These are phyloP conservation scores for Aspergillus sp. DNA, from an alignment of 2,329 filamentous ascomycete species.

Conservation along the genomic window DNA sequence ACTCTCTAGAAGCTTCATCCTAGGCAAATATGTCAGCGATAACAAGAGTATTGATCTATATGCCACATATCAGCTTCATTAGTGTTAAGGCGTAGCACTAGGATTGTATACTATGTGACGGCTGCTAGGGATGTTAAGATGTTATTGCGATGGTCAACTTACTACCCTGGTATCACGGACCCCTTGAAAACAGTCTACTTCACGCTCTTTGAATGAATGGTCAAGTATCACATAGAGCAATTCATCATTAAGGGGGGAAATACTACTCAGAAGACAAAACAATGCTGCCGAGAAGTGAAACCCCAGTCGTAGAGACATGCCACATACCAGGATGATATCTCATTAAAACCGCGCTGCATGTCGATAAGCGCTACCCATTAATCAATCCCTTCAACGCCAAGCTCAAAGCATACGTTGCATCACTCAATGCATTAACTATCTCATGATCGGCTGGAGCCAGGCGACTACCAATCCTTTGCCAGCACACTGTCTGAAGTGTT, in stretches of 20 bases:
- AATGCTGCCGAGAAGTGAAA: not conserved
- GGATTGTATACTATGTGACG: constrained; percentile 59
- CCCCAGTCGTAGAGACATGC: not conserved
- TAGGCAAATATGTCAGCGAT: constrained; percentile 19
- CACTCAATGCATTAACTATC: not conserved
- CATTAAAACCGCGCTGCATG: not conserved
- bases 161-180: constrained; percentile 8
- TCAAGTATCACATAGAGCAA: not conserved
- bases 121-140: not conserved
- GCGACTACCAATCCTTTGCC: constrained; percentile 23
- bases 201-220: not conserved
- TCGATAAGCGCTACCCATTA: not conserved
- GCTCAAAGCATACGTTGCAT: not conserved
- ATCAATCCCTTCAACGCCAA: not conserved
- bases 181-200: constrained; percentile 23
- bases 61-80: constrained; percentile 14
- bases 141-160: not conserved
- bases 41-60: constrained; percentile 23
- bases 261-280: not conserved
- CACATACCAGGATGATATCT: not conserved
- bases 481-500: constrained; percentile 23
- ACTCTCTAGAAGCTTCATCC: constrained; percentile 1
- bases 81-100: constrained; percentile 43
- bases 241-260: not conserved
- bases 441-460: not conserved